Percentiles rank a stretch among this genome's conserved stretches.
phyloP scores from a whole-genome alignment of 176 grass and related monocot genomes.

The Oryza brachyantha region DNA sequence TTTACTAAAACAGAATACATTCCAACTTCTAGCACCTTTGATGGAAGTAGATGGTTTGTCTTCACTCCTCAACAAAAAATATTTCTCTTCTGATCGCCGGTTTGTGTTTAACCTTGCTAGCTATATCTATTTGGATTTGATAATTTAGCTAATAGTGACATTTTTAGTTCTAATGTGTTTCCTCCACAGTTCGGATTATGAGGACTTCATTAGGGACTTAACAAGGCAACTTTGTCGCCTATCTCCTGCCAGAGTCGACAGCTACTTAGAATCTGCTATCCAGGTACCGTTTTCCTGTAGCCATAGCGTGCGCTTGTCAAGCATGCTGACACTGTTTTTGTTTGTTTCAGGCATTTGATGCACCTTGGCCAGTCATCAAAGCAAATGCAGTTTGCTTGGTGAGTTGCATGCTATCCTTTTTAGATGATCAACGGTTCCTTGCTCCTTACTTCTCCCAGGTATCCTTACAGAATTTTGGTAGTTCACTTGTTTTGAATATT shows the following conservation, averaged over 20 bases:
- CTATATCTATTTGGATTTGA: conserved; percentile 28
- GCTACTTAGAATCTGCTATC: conserved; percentile 89
- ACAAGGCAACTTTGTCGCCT: conserved; percentile 75
- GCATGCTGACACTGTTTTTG: conserved; percentile 13
- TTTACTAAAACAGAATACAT: conserved; percentile 61
- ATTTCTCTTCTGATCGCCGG: conserved; percentile 87
- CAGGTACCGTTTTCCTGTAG: conserved; percentile 50
- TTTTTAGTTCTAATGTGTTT: conserved; percentile 16
- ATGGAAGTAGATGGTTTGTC: conserved; percentile 81
- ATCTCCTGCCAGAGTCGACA: conserved; percentile 72
- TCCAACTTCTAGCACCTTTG: conserved; percentile 69
- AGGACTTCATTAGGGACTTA: conserved; percentile 93
- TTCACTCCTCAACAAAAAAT: conserved; percentile 67
- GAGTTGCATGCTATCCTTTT: conserved; percentile 76
- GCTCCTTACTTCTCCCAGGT: conserved; percentile 97
- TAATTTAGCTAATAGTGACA: conserved; percentile 9
- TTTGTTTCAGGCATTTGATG: conserved; percentile 82
- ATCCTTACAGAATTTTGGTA: conserved; percentile 23
- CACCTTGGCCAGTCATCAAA: conserved; percentile 88
- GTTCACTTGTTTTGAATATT: conserved; percentile 14
- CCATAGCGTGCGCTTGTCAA: conserved; percentile 17
- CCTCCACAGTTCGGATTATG: conserved; percentile 67
- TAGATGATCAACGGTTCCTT: conserved; percentile 80
- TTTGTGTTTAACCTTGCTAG: conserved; percentile 46
- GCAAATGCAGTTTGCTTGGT: conserved; percentile 95